Evolutionary conservation across 2,329 filamentous ascomycete species (phyloP), one percentile per base, ranked within the genome.

Genomic region (Dactylellina cionopaga): DNA sequence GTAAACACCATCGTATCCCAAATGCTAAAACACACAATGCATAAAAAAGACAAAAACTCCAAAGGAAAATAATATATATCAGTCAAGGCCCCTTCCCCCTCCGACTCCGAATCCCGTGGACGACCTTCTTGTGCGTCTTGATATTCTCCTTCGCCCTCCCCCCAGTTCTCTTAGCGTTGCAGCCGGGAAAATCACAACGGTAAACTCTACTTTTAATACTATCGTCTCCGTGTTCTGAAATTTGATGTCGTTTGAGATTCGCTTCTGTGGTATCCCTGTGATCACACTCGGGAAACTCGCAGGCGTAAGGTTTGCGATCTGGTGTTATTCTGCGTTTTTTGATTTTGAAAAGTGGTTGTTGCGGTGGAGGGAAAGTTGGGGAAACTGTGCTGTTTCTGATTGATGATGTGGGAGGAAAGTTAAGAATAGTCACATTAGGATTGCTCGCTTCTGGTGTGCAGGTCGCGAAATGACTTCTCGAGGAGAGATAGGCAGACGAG

Each of bases 61-160:
- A 5, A 19, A 44, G 17, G 15, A n/a, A 44, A 9, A 44, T 17
- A 5, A 44, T 9, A 47, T 29, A 29, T 29, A n/a, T 3, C 13
- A 39, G 7, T 25, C 10, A 56, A 58, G 37, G 24, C 5, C 29
- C 43, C 17, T 60, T 60, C 5, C 27, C 56, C 27, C 19, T 47
- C 29, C 41, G 17, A 35, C 44, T 49, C 41, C 46, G 10, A 29
- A 63, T 51, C 29, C 58, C 58, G n/a, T 52, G 46, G 5, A 51
- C 46, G 1, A 29, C 25, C 31, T 63, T 63, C 25, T 63, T 63
- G 24, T 63, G 58, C 11, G 58, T 63, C 46, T 63, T 63, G 15
- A 63, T 63, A 24, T 63, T 63, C 15, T 51, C 44, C 19, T 41
- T 49, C 1, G 58, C 58, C 22, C 58, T 25, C 19, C 31, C 58